Conservation (phyloP, 2,329 filamentous ascomycete species). For the Neopestalotiopsis sp. region DNA sequence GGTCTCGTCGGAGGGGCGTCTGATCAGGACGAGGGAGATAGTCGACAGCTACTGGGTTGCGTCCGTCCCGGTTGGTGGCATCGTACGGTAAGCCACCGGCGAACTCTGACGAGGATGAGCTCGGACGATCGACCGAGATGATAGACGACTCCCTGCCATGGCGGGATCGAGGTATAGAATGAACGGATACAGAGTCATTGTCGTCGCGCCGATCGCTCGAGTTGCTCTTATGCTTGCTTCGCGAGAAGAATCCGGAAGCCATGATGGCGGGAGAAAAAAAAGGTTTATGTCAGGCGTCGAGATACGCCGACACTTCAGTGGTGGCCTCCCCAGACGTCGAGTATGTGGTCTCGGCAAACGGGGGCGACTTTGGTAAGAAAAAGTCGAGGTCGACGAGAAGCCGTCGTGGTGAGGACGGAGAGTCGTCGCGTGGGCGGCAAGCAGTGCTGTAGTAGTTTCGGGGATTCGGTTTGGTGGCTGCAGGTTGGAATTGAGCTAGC, state of each 20-base stretch:
- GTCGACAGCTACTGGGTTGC: slow-evolving; percentile 75
- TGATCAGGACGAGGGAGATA: slow-evolving; percentile 74
- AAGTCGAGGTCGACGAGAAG: neutral
- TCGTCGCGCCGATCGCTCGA: slow-evolving; percentile 67
- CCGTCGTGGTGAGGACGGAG: neutral
- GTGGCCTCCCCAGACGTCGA: slow-evolving; percentile 24
- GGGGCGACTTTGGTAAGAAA: slow-evolving; percentile 6
- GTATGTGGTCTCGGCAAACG: slow-evolving; percentile 17
- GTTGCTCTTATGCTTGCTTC: slow-evolving; percentile 81
- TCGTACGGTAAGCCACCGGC: slow-evolving; percentile 92
- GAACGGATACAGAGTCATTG: slow-evolving; percentile 62
- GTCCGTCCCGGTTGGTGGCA: slow-evolving; percentile 66
- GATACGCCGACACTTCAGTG: slow-evolving; percentile 33
- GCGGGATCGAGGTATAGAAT: slow-evolving; percentile 49
- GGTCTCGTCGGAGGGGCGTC: slow-evolving; percentile 68
- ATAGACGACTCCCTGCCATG: slow-evolving; percentile 77
- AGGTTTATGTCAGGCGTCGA: slow-evolving; percentile 26
- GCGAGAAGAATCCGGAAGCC: slow-evolving; percentile 86
- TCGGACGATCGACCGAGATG: slow-evolving; percentile 72
- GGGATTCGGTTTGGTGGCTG: neutral
- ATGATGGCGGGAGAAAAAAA: slow-evolving; percentile 63
- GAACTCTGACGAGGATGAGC: slow-evolving; percentile 68
- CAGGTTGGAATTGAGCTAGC: neutral
- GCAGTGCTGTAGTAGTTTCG: too few relatives aligned
- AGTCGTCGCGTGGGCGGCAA: neutral